Evolutionary conservation across 352 stramenopile genomes (phyloP).

Genomic region (Albugo candida): DNA sequence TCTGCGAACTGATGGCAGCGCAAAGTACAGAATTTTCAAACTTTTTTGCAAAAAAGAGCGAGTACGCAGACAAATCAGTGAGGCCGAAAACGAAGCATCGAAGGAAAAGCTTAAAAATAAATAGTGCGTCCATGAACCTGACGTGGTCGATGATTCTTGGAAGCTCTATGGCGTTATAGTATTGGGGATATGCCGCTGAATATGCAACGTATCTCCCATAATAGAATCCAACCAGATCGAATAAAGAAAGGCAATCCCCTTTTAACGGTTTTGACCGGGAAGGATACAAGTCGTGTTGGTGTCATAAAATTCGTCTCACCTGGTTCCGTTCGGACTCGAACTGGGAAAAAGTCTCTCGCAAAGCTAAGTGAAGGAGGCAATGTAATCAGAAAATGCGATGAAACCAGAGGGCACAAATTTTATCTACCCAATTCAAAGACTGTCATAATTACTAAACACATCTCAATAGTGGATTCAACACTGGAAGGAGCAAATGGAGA

Average conservation of each 20-base stretch:
- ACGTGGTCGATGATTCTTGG: constrained; percentile 13
- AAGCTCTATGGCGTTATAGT: constrained; percentile 9
- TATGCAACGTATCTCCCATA: not conserved
- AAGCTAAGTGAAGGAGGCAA: not conserved
- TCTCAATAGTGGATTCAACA: no score
- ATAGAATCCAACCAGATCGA: not conserved
- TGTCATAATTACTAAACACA: not conserved
- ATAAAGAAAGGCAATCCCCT: not conserved
- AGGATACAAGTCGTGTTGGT: not conserved
- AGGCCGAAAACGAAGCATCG: constrained; percentile 4
- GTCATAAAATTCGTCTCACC: constrained; percentile 3
- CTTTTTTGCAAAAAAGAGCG: not conserved
- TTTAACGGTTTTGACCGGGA: constrained; percentile 3
- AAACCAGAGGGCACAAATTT: constrained; percentile 8
- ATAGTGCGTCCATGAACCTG: constrained; percentile 15
- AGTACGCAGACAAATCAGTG: not conserved
- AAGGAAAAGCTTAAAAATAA: constrained; percentile 16
- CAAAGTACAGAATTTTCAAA: not conserved
- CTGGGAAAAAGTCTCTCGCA: not conserved
- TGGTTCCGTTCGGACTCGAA: constrained; percentile 2
- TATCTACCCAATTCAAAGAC: not conserved
- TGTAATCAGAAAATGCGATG: constrained; percentile 3
- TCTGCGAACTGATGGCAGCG: not conserved
- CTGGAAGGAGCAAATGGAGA: no score
- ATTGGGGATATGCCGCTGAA: not conserved